These are phyloP conservation scores for Mariannaea elegans DNA, from an alignment of 2,329 filamentous ascomycete species.

Conservation along the genomic window DNA sequence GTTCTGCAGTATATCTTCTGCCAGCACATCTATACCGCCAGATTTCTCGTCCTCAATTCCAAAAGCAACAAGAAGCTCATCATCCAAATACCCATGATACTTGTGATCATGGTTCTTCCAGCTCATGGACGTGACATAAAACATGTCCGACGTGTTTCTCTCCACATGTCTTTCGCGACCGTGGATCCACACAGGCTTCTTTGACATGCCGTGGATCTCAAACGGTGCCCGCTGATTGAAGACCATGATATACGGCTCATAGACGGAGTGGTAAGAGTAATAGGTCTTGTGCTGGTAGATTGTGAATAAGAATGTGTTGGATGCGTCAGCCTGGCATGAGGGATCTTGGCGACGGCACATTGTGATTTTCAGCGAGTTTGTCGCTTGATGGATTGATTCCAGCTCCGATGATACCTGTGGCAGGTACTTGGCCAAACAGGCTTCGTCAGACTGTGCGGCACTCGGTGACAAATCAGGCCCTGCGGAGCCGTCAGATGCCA, in stretches of 20 bases:
- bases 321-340: constrained; percentile 50
- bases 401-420: constrained; percentile 46
- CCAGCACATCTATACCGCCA: constrained; percentile 60
- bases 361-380: constrained; percentile 65
- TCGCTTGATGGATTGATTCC: constrained; percentile 66
- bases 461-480: constrained; percentile 56
- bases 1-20: constrained; percentile 57
- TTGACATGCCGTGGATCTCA: constrained; percentile 57
- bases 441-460: constrained; percentile 48
- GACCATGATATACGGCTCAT: constrained; percentile 65
- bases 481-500: constrained; percentile 55
- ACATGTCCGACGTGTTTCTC: constrained; percentile 57
- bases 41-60: constrained; percentile 62
- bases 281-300: constrained; percentile 65
- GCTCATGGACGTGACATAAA: constrained; percentile 65
- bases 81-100: constrained; percentile 66
- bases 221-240: constrained; percentile 60
- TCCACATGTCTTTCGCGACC: constrained; percentile 51
- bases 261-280: constrained; percentile 57
- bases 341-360: constrained; percentile 59
- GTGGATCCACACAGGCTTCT: constrained; percentile 63
- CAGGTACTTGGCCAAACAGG: constrained; percentile 57
- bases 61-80: constrained; percentile 63
- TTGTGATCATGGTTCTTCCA: constrained; percentile 58
- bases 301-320: constrained; percentile 64